Evolutionary conservation across 495 filamentous ascomycete species (phyloP), one percentile per base, ranked within the genome.

Genomic region (Daldinia bambusicola): DNA sequence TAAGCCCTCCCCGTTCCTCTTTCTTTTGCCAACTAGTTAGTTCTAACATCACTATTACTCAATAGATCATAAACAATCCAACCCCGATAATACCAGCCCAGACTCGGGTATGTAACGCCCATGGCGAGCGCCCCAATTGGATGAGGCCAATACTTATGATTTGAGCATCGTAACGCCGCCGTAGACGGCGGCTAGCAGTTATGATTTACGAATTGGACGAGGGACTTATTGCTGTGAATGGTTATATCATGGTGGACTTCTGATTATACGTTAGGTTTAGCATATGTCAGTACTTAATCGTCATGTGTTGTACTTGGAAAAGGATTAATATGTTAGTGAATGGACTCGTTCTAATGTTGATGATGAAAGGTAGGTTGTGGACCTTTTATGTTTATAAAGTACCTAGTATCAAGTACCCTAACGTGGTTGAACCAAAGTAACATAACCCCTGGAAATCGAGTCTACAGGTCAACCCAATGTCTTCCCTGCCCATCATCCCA

Each of bases 1-100:
- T 71, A 26, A 71, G 68, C 65, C 32, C 4, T 36, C 20, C 41
- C 31, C 3, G 26, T 26, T 26, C 20, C 30, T 8, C 9, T 34
- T 55, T 13, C n/a, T 56, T 4, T 32, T 26, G 26, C 26, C 26
- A 16, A 9, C 13, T 1, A 8, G 7, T 5, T 4, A 6, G 2
- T 32, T 53, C 50, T 53, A 16, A 56, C 3, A 26, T 32, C 14
- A 48, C 9, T 22, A 10, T 48, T 48, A 3, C 16, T 59, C n/a
- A 12, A 61, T 14, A 63, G 66, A 69, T 55, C 53, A 69, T 43
- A 56, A 59, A 2, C 45, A 69, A 38, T 36, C 66, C 12, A n/a
- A 40, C 18, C 63, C 45, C 1, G 18, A 20, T 22, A 10, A 40
- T 36, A 5, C 18, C 10, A 43, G 5, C 22, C 50, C 51, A 36